Conservation (phyloP, 371 early-diverging fungal species). For the Mucor plumbeus region DNA sequence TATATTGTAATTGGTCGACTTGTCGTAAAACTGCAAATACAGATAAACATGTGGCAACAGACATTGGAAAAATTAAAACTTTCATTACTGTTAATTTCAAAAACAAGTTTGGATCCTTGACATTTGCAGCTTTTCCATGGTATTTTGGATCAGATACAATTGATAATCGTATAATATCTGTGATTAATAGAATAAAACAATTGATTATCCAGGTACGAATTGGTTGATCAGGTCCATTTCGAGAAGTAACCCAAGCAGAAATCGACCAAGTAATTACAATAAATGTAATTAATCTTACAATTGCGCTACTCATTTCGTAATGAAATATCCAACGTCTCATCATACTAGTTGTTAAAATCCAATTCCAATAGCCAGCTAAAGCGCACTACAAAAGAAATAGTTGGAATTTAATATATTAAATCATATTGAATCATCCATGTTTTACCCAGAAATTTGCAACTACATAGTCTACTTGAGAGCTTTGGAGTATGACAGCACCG, state of each 20-base stretch:
- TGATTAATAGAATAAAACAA: conserved; percentile 53
- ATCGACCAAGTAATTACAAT: conserved; percentile 64
- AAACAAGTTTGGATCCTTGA: conserved; percentile 38
- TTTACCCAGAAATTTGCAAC: conserved; percentile 65
- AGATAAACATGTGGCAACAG: conserved; percentile 61
- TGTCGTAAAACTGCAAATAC: conserved; percentile 60
- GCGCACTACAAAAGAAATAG: conserved; percentile 39
- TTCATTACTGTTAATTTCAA: conserved; percentile 48
- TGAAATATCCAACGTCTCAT: conserved; percentile 67
- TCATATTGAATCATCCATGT: too few relatives aligned
- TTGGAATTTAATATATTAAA: neutral
- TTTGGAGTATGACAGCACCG: conserved; percentile 51
- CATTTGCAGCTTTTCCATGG: conserved; percentile 35
- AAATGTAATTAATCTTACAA: conserved; percentile 62
- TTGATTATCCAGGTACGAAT: conserved; percentile 64
- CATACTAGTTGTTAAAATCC: conserved; percentile 63
- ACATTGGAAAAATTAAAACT: conserved; percentile 57
- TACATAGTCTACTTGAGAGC: conserved; percentile 61
- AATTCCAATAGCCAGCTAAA: conserved; percentile 66
- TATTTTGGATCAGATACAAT: conserved; percentile 56
- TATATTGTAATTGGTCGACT: conserved; percentile 55
- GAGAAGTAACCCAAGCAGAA: conserved; percentile 54
- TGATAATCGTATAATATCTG: conserved; percentile 56
- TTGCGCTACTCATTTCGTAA: conserved; percentile 63
- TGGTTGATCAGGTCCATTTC: conserved; percentile 61